Percentiles rank a stretch among this genome's conserved stretches.
phyloP scores from a whole-genome alignment of 2,329 filamentous ascomycete species.

The Alternaria alternata region DNA sequence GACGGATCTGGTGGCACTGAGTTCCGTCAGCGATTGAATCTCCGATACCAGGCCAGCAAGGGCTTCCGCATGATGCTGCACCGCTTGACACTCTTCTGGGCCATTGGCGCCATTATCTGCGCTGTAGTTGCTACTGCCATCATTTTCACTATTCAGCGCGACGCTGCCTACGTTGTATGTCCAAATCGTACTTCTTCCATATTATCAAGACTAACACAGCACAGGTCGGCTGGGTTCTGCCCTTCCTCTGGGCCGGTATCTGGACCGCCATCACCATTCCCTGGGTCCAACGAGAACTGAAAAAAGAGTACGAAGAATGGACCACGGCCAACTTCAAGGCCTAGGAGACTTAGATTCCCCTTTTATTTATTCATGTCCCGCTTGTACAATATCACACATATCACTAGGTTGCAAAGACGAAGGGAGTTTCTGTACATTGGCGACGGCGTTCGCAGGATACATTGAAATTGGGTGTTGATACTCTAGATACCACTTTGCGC shows the following conservation, averaged over 20 bases:
- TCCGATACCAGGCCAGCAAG: conserved; percentile 62
- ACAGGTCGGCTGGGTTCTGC: conserved; percentile 58
- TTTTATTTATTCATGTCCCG: background rate
- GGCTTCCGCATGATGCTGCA: conserved; percentile 63
- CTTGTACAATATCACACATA: conserved; percentile 7
- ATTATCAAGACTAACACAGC: conserved; percentile 18
- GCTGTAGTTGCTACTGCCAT: conserved; percentile 54
- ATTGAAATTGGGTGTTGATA: conserved; percentile 1
- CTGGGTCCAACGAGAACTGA: conserved; percentile 54
- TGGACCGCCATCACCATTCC: conserved; percentile 57
- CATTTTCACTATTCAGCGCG: conserved; percentile 57
- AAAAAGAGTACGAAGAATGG: conserved; percentile 48
- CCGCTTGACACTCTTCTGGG: conserved; percentile 62
- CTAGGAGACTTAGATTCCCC: conserved; percentile 17
- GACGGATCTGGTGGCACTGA: conserved; percentile 62
- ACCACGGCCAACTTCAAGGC: conserved; percentile 50
- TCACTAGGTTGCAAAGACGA: conserved; percentile 8
- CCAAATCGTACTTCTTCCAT: background rate
- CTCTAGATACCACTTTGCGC: conserved; percentile 18
- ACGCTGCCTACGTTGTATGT: conserved; percentile 59
- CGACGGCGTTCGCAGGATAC: conserved; percentile 15
- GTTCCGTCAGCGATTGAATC: conserved; percentile 61
- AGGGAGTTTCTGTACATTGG: conserved; percentile 1
- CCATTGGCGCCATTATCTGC: conserved; percentile 54
- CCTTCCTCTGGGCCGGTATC: conserved; percentile 60